Conservation (phyloP, 805 yeast species). For the Limtongia smithiae region DNA sequence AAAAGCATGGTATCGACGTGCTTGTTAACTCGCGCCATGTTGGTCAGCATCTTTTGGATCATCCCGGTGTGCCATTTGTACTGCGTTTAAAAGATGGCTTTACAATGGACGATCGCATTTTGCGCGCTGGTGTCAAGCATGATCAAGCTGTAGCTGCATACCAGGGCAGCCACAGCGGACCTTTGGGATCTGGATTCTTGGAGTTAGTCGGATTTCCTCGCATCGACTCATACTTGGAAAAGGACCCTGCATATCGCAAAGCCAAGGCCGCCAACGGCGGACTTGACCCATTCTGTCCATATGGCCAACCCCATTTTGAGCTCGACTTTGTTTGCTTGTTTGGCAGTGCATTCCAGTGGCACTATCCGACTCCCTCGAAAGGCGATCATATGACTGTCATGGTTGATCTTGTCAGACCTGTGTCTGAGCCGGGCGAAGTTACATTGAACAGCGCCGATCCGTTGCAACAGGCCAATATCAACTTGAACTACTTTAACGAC, state of each 20-base stretch:
- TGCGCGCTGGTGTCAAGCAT: conserved; percentile 29
- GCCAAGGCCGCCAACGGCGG: conserved; percentile 35
- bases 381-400: conserved; percentile 33
- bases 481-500: conserved; percentile 35
- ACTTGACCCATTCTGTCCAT: conserved; percentile 34
- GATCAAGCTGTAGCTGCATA: conserved; percentile 27
- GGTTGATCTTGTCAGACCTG: conserved; percentile 36
- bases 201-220: too few species aligned
- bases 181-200: conserved; percentile 32
- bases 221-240: too few species aligned
- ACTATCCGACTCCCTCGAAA: conserved; percentile 33
- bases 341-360: conserved; percentile 36
- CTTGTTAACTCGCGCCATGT: conserved; percentile 36
- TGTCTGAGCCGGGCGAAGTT: conserved; percentile 34
- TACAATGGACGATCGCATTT: conserved; percentile 31
- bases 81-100: conserved; percentile 32
- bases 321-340: conserved; percentile 34
- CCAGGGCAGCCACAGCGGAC: conserved; percentile 27
- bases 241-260: too few species aligned
- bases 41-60: conserved; percentile 38
- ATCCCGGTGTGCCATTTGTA: conserved; percentile 36
- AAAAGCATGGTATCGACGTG: conserved; percentile 33
- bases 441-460: conserved; percentile 33
- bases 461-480: conserved; percentile 34
- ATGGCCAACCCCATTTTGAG: conserved; percentile 36